Percentiles rank a stretch among this genome's conserved stretches.
Conservation (phyloP, 2,329 filamentous ascomycete genomes). For the Alternaria sp. region DNA sequence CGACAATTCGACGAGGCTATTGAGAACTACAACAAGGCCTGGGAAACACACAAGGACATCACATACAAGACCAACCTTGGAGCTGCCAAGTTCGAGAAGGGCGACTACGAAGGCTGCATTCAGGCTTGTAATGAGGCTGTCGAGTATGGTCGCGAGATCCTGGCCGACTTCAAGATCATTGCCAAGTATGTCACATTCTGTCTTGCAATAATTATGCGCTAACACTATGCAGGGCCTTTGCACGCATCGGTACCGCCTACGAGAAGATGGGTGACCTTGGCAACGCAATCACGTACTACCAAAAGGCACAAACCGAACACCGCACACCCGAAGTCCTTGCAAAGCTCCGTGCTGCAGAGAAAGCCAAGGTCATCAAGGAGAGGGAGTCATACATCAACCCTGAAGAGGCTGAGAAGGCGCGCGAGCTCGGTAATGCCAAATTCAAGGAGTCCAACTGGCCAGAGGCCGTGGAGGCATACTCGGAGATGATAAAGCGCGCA, state of each 20-base stretch:
- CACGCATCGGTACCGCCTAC: constrained; percentile 91
- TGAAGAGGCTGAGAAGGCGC: constrained; percentile 91
- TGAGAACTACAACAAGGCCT: constrained; percentile 91
- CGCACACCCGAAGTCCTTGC: constrained; percentile 91
- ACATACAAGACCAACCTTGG: constrained; percentile 97
- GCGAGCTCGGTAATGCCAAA: constrained; percentile 92
- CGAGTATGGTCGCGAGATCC: constrained; percentile 86
- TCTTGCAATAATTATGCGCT: constrained; percentile 2
- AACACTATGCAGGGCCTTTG: constrained; percentile 71
- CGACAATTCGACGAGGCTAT: constrained; percentile 95
- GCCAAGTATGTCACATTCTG: constrained; percentile 71
- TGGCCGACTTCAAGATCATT: constrained; percentile 97
- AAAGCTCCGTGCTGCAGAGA: constrained; percentile 92
- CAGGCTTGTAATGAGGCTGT: constrained; percentile 88
- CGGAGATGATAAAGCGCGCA: constrained; percentile 95
- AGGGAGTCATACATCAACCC: constrained; percentile 87
- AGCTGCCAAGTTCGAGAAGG: constrained; percentile 95
- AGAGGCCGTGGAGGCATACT: constrained; percentile 90
- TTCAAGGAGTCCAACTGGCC: constrained; percentile 98
- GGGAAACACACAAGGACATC: constrained; percentile 95
- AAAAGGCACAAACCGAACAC: constrained; percentile 94
- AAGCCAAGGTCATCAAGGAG: constrained; percentile 78
- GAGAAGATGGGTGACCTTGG: constrained; percentile 86
- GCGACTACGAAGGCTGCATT: constrained; percentile 87
- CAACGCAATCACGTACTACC: constrained; percentile 87